phyloP scores from a whole-genome alignment of 2,329 filamentous ascomycete species.

The Penicillium corylophilum region DNA sequence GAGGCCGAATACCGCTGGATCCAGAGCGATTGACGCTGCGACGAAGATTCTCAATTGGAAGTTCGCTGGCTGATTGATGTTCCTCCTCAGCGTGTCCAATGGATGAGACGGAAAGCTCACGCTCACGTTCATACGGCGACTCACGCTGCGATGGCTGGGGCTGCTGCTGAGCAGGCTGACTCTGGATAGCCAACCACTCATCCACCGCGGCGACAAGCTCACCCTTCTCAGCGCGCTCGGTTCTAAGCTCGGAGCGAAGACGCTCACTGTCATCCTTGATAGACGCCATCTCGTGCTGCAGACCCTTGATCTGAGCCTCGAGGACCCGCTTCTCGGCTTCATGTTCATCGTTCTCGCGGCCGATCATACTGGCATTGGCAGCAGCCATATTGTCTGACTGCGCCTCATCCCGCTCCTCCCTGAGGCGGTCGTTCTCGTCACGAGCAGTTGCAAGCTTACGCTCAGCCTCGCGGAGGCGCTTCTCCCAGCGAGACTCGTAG shows the following conservation, averaged over 20 bases:
- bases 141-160: neutral
- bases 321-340: constrained; percentile 68
- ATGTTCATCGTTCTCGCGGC: constrained; percentile 57
- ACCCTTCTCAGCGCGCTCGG: constrained; percentile 51
- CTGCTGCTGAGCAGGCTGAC: constrained; percentile 15
- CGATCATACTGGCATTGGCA: constrained; percentile 46
- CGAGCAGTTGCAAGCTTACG: constrained; percentile 64
- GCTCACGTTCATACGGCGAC: no score
- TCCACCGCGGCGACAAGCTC: constrained; percentile 50
- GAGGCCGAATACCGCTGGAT: constrained; percentile 33
- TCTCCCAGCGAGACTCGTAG: constrained; percentile 85
- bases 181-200: constrained; percentile 47
- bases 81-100: constrained; percentile 13
- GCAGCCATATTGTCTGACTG: constrained; percentile 56
- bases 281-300: constrained; percentile 69
- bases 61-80: constrained; percentile 14
- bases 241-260: constrained; percentile 59
- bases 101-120: constrained; percentile 21
- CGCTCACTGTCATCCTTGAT: constrained; percentile 67
- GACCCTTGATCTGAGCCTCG: constrained; percentile 70
- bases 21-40: constrained; percentile 27
- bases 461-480: constrained; percentile 79
- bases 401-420: constrained; percentile 63
- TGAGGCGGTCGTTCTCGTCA: constrained; percentile 73
- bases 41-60: constrained; percentile 20